A percentile compares a stretch with the other conserved stretches of the same genome.
Conservation (phyloP, 768 basidiomycete genomes). For the Lactifluus hygrophoroides region DNA sequence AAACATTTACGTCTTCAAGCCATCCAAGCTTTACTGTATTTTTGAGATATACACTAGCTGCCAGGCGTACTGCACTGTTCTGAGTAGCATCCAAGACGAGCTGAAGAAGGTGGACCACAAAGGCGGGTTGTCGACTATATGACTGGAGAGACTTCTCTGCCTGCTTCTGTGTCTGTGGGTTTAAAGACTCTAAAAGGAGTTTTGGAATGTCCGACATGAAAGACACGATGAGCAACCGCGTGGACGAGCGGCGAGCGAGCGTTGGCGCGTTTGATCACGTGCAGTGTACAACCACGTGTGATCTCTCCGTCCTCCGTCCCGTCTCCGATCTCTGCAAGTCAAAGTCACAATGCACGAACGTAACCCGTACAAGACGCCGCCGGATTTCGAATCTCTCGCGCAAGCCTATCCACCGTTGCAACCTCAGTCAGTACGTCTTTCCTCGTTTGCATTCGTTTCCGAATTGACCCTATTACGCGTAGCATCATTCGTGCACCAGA, state of each 20-base stretch:
- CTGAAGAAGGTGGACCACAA: constrained; percentile 67
- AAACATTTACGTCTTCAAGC: constrained; percentile 58
- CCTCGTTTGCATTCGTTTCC: background rate
- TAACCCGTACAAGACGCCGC: constrained; percentile 38
- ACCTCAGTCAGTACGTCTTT: constrained; percentile 36
- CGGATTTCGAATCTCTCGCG: constrained; percentile 42
- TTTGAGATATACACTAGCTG: constrained; percentile 88
- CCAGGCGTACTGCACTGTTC: constrained; percentile 65
- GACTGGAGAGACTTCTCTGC: constrained; percentile 71
- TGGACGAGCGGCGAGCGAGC: no score
- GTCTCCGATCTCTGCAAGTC: no score
- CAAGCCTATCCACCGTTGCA: constrained; percentile 46
- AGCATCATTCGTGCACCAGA: constrained; percentile 24
- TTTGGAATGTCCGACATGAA: constrained; percentile 59
- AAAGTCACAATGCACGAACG: no score
- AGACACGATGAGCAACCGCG: no score
- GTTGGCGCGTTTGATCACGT: no score
- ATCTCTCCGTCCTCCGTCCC: no score
- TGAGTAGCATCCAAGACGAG: constrained; percentile 64
- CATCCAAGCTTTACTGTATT: constrained; percentile 82
- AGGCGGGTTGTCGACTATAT: constrained; percentile 65
- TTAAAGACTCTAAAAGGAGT: constrained; percentile 63
- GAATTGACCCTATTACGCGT: background rate
- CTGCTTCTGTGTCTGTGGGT: constrained; percentile 60
- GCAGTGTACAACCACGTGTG: no score